phyloP scores from a whole-genome alignment of 2,329 filamentous ascomycete genomes.

The Fusarium sp. region DNA sequence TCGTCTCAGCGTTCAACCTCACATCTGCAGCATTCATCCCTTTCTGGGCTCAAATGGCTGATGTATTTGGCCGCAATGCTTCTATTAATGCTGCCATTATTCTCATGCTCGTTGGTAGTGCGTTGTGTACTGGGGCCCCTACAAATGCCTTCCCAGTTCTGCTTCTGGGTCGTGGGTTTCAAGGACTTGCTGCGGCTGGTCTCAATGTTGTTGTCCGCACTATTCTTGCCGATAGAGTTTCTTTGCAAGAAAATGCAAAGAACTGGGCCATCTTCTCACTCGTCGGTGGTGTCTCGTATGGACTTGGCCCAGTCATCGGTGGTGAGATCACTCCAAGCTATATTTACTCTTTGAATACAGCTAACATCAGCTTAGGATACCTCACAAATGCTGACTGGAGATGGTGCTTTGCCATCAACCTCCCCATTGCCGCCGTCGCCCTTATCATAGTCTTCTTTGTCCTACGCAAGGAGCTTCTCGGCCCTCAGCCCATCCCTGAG shows the following conservation, averaged over 20 bases:
- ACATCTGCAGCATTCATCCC: slow-evolving; percentile 74
- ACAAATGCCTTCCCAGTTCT: slow-evolving; percentile 65
- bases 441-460: slow-evolving; percentile 65
- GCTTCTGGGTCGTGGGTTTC: slow-evolving; percentile 69
- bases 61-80: slow-evolving; percentile 71
- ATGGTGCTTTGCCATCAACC: slow-evolving; percentile 73
- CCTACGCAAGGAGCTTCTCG: slow-evolving; percentile 67
- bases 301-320: slow-evolving; percentile 69
- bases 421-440: slow-evolving; percentile 63
- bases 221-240: slow-evolving; percentile 72
- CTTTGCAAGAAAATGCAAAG: slow-evolving; percentile 66
- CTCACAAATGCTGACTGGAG: slow-evolving; percentile 67
- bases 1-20: slow-evolving; percentile 74
- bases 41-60: slow-evolving; percentile 70
- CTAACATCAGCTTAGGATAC: slow-evolving; percentile 48
- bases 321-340: slow-evolving; percentile 41
- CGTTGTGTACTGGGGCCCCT: slow-evolving; percentile 68
- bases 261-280: slow-evolving; percentile 71
- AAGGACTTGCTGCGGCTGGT: slow-evolving; percentile 70
- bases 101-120: slow-evolving; percentile 67
- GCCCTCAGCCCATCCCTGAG: slow-evolving; percentile 58
- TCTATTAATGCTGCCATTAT: slow-evolving; percentile 66
- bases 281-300: slow-evolving; percentile 67
- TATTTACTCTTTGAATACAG: background rate
- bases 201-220: slow-evolving; percentile 68